Conservation (phyloP, 192 early-diverging fungal species). For the Rhizoclosmatium sp. region DNA sequence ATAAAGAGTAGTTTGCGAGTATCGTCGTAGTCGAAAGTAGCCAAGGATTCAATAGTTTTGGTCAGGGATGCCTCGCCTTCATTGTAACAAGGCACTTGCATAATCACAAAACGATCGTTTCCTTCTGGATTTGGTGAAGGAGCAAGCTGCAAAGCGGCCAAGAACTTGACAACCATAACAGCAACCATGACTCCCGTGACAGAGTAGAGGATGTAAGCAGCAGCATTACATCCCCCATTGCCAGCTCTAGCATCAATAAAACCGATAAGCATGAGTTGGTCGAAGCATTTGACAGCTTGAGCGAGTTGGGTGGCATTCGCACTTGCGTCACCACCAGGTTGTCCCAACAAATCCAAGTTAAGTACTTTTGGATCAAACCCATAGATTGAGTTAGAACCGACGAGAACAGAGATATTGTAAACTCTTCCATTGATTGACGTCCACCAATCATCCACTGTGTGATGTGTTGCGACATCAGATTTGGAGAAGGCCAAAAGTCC, state of each 20-base stretch:
- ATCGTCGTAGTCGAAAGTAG: constrained; percentile 89
- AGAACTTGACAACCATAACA: constrained; percentile 92
- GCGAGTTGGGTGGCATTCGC: constrained; percentile 73
- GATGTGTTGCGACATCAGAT: constrained; percentile 66
- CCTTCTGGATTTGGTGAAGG: constrained; percentile 80
- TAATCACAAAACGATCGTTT: constrained; percentile 84
- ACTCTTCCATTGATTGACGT: constrained; percentile 80
- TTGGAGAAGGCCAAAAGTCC: constrained; percentile 43
- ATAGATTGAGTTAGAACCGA: constrained; percentile 7
- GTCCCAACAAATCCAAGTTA: constrained; percentile 64
- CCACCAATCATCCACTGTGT: constrained; percentile 64
- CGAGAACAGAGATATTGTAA: constrained; percentile 78
- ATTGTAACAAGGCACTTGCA: constrained; percentile 97
- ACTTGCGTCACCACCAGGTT: constrained; percentile 48
- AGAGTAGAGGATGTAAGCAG: constrained; percentile 86
- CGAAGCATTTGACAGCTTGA: constrained; percentile 76
- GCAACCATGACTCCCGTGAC: constrained; percentile 81
- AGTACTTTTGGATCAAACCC: constrained; percentile 34
- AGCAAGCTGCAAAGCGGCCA: constrained; percentile 92
- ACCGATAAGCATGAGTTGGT: constrained; percentile 86
- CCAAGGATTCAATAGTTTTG: constrained; percentile 91
- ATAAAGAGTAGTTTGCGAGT: constrained; percentile 95
- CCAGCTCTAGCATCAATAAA: constrained; percentile 85
- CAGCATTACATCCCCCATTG: constrained; percentile 65
- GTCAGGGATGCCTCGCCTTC: constrained; percentile 93